These are phyloP conservation scores for Pyropia haitanensis DNA, from an alignment of 23 red algal species.

Conservation along the genomic window DNA sequence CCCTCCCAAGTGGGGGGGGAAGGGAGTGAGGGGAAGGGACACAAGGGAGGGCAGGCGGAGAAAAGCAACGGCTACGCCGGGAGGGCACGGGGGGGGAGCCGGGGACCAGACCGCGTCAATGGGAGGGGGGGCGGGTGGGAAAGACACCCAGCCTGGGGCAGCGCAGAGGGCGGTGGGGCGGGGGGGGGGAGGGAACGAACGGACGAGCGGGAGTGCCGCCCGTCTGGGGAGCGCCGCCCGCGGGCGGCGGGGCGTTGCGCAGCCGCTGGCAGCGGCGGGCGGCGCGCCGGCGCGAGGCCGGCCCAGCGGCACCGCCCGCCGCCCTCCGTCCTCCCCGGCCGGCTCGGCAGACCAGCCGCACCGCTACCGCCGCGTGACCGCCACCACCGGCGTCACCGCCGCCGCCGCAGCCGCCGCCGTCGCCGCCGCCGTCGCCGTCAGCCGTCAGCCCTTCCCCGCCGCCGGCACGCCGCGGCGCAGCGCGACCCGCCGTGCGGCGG, in stretches of 20 bases:
- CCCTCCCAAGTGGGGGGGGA: background rate
- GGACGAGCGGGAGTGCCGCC: background rate
- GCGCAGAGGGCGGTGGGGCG: background rate
- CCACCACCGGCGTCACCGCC: background rate
- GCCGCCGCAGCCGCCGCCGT: slow-evolving; percentile 10
- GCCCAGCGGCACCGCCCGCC: background rate
- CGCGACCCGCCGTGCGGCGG: background rate
- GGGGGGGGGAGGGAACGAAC: background rate
- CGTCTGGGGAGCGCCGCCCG: background rate
- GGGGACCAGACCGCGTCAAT: background rate
- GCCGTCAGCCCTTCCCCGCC: background rate
- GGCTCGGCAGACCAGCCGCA: background rate
- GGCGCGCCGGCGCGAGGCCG: background rate
- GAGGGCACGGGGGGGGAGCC: background rate
- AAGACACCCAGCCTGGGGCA: background rate
- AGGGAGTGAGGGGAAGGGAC: background rate
- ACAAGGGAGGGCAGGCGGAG: background rate
- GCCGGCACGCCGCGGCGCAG: slow-evolving; percentile 6
- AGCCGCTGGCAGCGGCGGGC: background rate
- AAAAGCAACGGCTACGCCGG: background rate
- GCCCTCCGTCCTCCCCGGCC: slow-evolving; percentile 6
- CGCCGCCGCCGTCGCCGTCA: background rate
- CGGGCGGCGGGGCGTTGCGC: background rate
- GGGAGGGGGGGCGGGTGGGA: background rate
- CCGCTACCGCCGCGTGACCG: background rate